Conservation (phyloP, 2,329 filamentous ascomycete species). For the Sporothrix pseudoabietina region DNA sequence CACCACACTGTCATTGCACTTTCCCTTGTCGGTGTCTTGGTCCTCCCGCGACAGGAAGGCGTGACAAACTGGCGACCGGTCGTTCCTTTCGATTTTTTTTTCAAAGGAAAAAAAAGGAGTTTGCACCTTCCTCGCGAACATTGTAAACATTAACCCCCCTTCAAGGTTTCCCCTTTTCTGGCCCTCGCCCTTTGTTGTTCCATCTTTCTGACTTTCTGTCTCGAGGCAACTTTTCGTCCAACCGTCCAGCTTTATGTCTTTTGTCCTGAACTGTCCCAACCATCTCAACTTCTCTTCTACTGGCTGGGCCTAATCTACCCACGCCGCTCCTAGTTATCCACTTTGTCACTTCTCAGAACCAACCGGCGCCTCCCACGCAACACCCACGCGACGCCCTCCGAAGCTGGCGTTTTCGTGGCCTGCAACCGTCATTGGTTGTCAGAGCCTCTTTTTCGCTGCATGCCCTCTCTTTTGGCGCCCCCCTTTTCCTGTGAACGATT, state of each 20-base stretch:
- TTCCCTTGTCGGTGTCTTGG: constrained; percentile 15
- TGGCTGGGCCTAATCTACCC: neutral
- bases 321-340: neutral
- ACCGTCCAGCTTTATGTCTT: constrained; percentile 18
- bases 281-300: neutral
- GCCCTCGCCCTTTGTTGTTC: too few relatives aligned
- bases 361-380: constrained; percentile 28
- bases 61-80: neutral
- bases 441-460: constrained; percentile 6
- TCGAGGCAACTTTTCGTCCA: constrained; percentile 1
- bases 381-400: constrained; percentile 17
- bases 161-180: neutral
- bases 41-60: neutral
- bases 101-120: neutral
- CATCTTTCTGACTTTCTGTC: neutral
- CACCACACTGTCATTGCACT: neutral
- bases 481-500: constrained; percentile 1
- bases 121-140: neutral
- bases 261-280: neutral
- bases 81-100: constrained; percentile 2
- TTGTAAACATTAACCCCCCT: constrained; percentile 14
- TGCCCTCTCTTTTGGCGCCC: neutral
- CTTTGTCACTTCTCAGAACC: constrained; percentile 21
- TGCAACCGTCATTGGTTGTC: constrained; percentile 21
- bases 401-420: constrained; percentile 16